Evolutionary conservation across 2,329 filamentous ascomycete species (phyloP).

Genomic region (Apiospora kogelbergensis): DNA sequence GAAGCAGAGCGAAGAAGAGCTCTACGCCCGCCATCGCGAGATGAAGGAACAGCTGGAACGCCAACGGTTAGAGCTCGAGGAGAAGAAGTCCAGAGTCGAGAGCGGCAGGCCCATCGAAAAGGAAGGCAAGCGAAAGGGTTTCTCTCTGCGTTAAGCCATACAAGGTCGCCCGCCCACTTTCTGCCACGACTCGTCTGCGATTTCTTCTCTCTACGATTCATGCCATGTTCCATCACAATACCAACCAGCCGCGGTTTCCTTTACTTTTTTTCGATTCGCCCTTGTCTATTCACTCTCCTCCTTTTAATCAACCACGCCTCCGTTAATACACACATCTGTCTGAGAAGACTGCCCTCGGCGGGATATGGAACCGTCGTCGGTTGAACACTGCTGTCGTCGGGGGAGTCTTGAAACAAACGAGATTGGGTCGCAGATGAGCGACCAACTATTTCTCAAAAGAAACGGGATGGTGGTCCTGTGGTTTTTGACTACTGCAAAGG

Average conservation of each 20-base stretch:
- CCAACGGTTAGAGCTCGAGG: conserved; percentile 91
- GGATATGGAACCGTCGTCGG: conserved; percentile 14
- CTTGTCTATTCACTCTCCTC: conserved; percentile 40
- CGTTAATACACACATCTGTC: conserved; percentile 37
- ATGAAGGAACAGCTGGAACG: conserved; percentile 99
- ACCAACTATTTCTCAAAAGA: background rate
- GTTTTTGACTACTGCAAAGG: conserved; percentile 5
- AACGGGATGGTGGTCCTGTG: background rate
- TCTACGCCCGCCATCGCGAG: conserved; percentile 96
- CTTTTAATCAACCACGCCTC: conserved; percentile 41
- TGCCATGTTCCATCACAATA: conserved; percentile 58
- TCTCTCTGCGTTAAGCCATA: conserved; percentile 85
- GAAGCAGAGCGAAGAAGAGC: conserved; percentile 98
- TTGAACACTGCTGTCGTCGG: conserved; percentile 19
- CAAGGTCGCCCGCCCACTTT: background rate
- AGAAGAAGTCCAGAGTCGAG: conserved; percentile 96
- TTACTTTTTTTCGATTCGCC: conserved; percentile 41
- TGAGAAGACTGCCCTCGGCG: conserved; percentile 30
- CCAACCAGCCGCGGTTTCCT: conserved; percentile 56
- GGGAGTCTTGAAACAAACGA: conserved; percentile 11
- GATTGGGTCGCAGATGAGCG: background rate
- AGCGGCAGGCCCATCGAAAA: conserved; percentile 95
- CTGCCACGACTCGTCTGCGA: conserved; percentile 21
- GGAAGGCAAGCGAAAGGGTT: conserved; percentile 98
- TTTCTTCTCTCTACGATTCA: conserved; percentile 44